phyloP scores from a whole-genome alignment of 1,284 basidiomycete species.

The Austroboletus olivaceoglutinosus region DNA sequence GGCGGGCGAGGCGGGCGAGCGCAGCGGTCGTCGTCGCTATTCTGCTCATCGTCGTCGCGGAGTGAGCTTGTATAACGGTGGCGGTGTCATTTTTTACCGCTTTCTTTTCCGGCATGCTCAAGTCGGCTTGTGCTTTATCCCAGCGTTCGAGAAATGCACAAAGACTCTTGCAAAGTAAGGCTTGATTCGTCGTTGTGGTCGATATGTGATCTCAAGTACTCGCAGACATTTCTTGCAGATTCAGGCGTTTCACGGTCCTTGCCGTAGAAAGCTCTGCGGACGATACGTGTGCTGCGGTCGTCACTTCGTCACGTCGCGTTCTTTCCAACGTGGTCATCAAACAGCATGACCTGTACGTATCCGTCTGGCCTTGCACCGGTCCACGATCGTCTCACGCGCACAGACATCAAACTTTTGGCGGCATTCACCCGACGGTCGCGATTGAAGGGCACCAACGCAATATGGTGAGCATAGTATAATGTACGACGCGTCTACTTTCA shows the following conservation, averaged over 20 bases:
- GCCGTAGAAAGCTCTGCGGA: conserved; percentile 86
- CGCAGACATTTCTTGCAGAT: not conserved
- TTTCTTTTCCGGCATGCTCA: too few relatives aligned
- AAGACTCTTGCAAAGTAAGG: not conserved
- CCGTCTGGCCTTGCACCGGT: not conserved
- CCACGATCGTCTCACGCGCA: not conserved
- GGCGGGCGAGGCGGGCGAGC: not conserved
- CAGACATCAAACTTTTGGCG: conserved; percentile 70
- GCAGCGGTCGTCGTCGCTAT: too few relatives aligned
- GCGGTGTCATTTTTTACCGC: too few relatives aligned
- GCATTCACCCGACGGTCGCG: conserved; percentile 81
- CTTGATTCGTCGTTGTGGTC: not conserved
- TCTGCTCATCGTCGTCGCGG: too few relatives aligned
- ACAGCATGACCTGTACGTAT: conserved; percentile 61
- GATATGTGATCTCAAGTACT: not conserved
- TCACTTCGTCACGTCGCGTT: conserved; percentile 64
- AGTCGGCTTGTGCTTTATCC: too few relatives aligned
- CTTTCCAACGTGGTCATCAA: conserved; percentile 82
- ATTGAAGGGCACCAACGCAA: conserved; percentile 74
- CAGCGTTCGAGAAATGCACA: not conserved
- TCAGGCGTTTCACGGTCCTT: conserved; percentile 59
- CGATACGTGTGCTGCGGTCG: conserved; percentile 85
- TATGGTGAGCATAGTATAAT: conserved; percentile 39
- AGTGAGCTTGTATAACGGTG: too few relatives aligned
- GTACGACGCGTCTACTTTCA: not conserved